These are phyloP conservation scores for Pseudogymnoascus sp. DNA, from an alignment of 2,329 filamentous ascomycete species.

Conservation along the genomic window DNA sequence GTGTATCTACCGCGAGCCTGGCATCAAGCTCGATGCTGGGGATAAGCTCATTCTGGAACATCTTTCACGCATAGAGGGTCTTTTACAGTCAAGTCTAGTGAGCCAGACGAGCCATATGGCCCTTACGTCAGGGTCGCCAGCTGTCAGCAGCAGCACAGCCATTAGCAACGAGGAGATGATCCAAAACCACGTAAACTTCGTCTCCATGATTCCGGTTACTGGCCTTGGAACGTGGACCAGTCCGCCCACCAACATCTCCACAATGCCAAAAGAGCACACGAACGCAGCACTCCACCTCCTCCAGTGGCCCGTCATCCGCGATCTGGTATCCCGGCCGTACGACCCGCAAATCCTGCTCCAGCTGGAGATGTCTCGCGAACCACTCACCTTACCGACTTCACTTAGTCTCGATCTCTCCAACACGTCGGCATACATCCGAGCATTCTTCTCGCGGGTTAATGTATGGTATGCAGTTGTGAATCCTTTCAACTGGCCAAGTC, in stretches of 20 bases:
- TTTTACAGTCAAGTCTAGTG: constrained; percentile 64
- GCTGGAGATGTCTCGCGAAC: constrained; percentile 70
- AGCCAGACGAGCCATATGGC: constrained; percentile 44
- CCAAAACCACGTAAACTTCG: constrained; percentile 39
- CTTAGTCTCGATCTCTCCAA: constrained; percentile 66
- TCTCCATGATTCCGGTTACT: constrained; percentile 50
- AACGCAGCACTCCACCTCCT: constrained; percentile 71
- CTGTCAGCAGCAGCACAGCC: constrained; percentile 56
- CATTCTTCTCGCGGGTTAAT: constrained; percentile 75
- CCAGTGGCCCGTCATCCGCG: constrained; percentile 73
- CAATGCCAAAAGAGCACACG: constrained; percentile 78
- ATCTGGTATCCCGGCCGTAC: constrained; percentile 68
- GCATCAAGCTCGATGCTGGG: constrained; percentile 78
- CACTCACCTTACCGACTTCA: constrained; percentile 59
- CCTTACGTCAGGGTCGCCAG: constrained; percentile 55
- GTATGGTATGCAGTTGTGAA: constrained; percentile 83
- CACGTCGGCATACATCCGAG: constrained; percentile 65
- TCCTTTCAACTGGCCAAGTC: constrained; percentile 68
- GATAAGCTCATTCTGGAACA: constrained; percentile 80
- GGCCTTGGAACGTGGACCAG: constrained; percentile 67
- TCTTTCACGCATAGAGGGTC: constrained; percentile 66
- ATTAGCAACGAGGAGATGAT: constrained; percentile 52
- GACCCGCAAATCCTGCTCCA: constrained; percentile 76
- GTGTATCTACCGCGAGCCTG: constrained; percentile 77
- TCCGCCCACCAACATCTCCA: constrained; percentile 61